Conservation (phyloP, 31 red algal species). For the Endocladia muricata region DNA sequence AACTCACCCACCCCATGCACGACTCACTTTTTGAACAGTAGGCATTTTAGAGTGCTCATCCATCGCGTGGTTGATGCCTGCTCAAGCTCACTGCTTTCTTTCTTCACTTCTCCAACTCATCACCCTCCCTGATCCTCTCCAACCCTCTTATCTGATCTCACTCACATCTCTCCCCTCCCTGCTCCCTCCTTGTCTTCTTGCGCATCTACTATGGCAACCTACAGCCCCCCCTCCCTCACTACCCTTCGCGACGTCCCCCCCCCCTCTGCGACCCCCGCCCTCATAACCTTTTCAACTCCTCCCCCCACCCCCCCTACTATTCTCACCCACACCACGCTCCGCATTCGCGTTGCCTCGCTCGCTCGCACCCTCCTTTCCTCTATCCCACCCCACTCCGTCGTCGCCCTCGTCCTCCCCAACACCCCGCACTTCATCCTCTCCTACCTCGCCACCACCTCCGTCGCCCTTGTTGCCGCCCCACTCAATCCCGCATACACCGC, state of each 20-base stretch:
- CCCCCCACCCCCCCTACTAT: slow-evolving; percentile 9
- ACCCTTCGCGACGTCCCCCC: slow-evolving; percentile 34
- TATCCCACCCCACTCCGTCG: slow-evolving; percentile 21
- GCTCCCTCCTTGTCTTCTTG: too few relatives aligned
- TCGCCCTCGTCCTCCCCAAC: slow-evolving; percentile 80
- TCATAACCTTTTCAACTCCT: slow-evolving; percentile 1
- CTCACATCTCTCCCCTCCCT: too few relatives aligned
- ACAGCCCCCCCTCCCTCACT: slow-evolving; percentile 5
- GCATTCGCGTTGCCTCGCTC: slow-evolving; percentile 1
- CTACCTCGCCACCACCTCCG: slow-evolving; percentile 71
- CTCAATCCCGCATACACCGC: slow-evolving; percentile 86
- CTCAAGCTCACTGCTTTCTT: too few relatives aligned
- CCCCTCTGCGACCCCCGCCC: slow-evolving; percentile 16
- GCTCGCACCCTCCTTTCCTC: neutral
- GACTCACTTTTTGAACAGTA: too few relatives aligned
- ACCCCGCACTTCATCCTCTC: slow-evolving; percentile 65
- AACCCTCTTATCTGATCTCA: too few relatives aligned
- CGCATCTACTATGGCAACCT: slow-evolving; percentile 22
- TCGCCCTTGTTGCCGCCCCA: slow-evolving; percentile 63
- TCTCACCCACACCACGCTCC: slow-evolving; percentile 10
- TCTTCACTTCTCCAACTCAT: too few relatives aligned
- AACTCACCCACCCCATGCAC: too few relatives aligned
- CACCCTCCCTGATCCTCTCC: too few relatives aligned
- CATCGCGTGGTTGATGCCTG: too few relatives aligned
- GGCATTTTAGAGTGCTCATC: too few relatives aligned